Evolutionary conservation across 768 basidiomycete species (phyloP).

Genomic region (Lepiota brunneoincarnata): DNA sequence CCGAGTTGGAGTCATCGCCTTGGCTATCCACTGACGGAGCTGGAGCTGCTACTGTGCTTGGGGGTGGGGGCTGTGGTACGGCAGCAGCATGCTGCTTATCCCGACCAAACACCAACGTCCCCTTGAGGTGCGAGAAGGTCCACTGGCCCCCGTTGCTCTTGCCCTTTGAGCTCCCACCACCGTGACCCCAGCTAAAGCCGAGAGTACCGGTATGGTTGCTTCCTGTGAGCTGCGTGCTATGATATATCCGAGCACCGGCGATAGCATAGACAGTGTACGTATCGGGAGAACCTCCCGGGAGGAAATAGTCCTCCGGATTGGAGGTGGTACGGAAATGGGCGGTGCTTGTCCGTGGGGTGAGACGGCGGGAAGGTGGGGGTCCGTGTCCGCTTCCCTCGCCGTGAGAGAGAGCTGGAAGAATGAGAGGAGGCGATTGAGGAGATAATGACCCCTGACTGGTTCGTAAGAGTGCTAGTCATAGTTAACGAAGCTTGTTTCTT

Average conservation of each 20-base stretch:
- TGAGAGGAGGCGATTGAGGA: neutral
- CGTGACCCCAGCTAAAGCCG: neutral
- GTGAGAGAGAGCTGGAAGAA: neutral
- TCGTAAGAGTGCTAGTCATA: constrained; percentile 1
- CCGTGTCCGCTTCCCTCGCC: neutral
- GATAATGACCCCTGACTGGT: neutral
- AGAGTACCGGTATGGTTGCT: neutral
- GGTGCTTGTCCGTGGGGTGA: neutral
- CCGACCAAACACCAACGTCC: constrained; percentile 55
- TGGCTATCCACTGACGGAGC: neutral
- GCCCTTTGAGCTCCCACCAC: constrained; percentile 9
- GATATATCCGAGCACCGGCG: constrained; percentile 15
- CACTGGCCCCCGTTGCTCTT: constrained; percentile 42
- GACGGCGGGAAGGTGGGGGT: neutral
- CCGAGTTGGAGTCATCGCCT: constrained; percentile 2
- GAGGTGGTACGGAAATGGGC: neutral
- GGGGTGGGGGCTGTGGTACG: constrained; percentile 19
- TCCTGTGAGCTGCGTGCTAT: constrained; percentile 20
- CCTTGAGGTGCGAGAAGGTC: constrained; percentile 58
- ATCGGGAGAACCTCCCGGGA: constrained; percentile 4
- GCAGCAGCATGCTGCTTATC: constrained; percentile 29
- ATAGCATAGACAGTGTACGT: constrained; percentile 10
- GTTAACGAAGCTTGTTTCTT: neutral
- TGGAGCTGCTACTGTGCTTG: constrained; percentile 23
- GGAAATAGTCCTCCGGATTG: neutral